phyloP scores from a whole-genome alignment of 2,329 filamentous ascomycete genomes.

The Ascochyta viciae-villosae region DNA sequence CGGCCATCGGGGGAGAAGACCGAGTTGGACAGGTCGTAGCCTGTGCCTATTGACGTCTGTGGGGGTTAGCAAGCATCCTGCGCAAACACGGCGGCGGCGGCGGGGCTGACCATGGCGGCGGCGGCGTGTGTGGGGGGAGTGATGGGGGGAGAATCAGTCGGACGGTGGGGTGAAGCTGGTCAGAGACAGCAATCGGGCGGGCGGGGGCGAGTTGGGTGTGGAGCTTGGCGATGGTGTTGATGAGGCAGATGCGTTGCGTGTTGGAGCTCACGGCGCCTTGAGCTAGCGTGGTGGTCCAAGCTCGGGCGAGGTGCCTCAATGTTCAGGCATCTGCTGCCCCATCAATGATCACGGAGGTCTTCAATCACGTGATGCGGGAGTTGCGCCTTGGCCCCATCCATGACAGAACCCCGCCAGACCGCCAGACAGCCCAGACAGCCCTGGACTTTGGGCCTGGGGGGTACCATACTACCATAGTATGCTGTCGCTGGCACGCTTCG shows the following conservation, averaged over 20 bases:
- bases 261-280: conserved; percentile 27
- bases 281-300: conserved; percentile 12
- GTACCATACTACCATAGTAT: too few species aligned
- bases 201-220: conserved; percentile 6
- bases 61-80: conserved; percentile 27
- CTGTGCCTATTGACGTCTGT: conserved; percentile 98
- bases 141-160: not conserved
- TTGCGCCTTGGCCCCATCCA: not conserved
- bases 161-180: not conserved
- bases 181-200: not conserved
- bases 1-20: conserved; percentile 99
- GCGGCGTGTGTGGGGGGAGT: not conserved
- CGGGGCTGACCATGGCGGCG: conserved; percentile 40
- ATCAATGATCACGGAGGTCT: too few species aligned
- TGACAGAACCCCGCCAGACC: conserved; percentile 5
- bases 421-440: too few species aligned
- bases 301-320: not conserved
- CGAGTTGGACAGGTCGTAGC: conserved; percentile 99
- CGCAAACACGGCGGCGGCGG: conserved; percentile 15
- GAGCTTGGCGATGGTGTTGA: conserved; percentile 30
- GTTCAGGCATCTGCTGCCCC: conserved; percentile 4
- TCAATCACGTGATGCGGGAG: too few species aligned
- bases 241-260: conserved; percentile 44
- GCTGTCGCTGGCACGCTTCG: too few species aligned
- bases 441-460: too few species aligned